These are phyloP conservation scores for Trichosporon sp. DNA, from an alignment of 1,284 basidiomycete species.

Conservation along the genomic window DNA sequence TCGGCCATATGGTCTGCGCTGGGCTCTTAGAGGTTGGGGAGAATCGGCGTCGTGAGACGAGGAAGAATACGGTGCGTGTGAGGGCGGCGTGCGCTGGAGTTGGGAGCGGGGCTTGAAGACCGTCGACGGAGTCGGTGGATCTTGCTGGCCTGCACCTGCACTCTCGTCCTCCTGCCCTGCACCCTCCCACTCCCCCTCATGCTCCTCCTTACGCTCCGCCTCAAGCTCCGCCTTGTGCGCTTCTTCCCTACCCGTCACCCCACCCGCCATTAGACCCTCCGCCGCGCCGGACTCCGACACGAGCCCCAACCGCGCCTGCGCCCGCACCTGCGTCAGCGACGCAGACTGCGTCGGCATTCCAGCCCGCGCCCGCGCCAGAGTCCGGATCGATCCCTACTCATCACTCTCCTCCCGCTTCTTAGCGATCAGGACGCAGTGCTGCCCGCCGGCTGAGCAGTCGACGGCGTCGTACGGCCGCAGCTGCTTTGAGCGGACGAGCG, in stretches of 20 bases:
- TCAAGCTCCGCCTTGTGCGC: too few relatives aligned
- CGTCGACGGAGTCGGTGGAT: background rate
- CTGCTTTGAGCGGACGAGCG: constrained; percentile 55
- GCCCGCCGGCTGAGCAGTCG: constrained; percentile 49
- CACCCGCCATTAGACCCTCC: too few relatives aligned
- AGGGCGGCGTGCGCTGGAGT: background rate
- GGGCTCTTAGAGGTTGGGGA: too few relatives aligned
- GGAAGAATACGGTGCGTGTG: background rate
- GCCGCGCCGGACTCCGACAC: background rate
- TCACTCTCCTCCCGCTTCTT: constrained; percentile 9
- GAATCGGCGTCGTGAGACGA: background rate
- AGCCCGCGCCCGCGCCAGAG: too few relatives aligned
- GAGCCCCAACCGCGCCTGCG: too few relatives aligned
- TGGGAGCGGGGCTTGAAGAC: background rate
- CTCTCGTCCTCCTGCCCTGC: too few relatives aligned
- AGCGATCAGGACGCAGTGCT: constrained; percentile 49
- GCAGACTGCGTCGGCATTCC: too few relatives aligned
- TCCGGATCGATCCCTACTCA: too few relatives aligned
- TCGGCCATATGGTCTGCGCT: too few relatives aligned
- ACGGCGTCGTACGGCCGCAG: constrained; percentile 49
- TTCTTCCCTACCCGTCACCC: too few relatives aligned
- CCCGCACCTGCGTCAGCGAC: too few relatives aligned
- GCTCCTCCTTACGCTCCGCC: background rate
- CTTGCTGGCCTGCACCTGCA: too few relatives aligned
- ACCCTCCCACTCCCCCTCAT: background rate